Evolutionary conservation across 805 yeast species (phyloP).

Genomic region (Sugiyamaella chiloensis): DNA sequence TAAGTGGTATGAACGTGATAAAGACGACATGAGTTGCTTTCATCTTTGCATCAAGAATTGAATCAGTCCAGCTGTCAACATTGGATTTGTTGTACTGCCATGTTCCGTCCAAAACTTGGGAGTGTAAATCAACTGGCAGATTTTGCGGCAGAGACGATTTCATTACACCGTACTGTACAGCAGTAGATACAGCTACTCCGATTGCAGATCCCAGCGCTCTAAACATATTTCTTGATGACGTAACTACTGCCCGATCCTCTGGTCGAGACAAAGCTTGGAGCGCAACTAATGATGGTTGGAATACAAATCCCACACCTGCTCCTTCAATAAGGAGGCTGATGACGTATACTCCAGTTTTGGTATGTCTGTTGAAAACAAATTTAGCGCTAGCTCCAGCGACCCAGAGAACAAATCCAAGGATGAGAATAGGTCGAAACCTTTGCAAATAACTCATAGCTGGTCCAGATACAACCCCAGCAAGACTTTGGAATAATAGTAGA

Average conservation of each 20-base stretch:
- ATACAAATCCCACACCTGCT: conserved; percentile 46
- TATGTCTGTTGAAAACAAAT: conserved; percentile 33
- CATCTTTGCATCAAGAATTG: background rate
- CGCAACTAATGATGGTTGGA: conserved; percentile 57
- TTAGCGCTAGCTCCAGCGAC: conserved; percentile 40
- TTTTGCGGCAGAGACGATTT: background rate
- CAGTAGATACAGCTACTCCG: conserved; percentile 46
- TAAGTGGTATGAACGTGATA: background rate
- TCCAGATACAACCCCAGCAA: conserved; percentile 44
- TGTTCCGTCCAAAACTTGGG: background rate
- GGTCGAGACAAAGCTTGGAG: conserved; percentile 50
- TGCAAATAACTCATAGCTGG: conserved; percentile 40
- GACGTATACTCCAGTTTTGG: conserved; percentile 36
- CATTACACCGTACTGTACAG: conserved; percentile 12
- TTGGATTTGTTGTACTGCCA: background rate
- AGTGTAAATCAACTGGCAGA: background rate
- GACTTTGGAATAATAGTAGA: conserved; percentile 41
- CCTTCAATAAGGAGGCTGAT: conserved; percentile 40
- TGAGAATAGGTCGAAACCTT: conserved; percentile 42
- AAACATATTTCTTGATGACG: conserved; percentile 53
- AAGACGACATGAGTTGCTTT: conserved; percentile 1
- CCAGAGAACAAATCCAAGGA: conserved; percentile 44
- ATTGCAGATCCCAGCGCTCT: conserved; percentile 63
- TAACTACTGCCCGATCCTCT: conserved; percentile 56
- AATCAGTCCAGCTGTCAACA: background rate